Evolutionary conservation across 2,329 filamentous ascomycete genomes (phyloP).

Genomic region (Colletotrichum sp.): DNA sequence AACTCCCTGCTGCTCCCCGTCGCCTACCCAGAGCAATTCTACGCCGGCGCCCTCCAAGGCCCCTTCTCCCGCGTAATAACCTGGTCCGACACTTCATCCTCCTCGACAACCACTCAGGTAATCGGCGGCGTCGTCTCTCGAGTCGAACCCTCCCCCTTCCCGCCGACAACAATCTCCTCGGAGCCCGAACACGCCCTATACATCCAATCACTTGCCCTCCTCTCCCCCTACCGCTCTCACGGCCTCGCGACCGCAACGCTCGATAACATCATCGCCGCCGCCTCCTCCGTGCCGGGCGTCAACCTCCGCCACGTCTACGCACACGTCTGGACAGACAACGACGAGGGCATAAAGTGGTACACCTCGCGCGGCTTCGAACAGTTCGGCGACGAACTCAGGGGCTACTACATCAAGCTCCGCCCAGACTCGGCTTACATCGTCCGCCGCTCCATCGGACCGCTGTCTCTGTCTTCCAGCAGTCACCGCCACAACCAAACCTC

Average conservation of each 20-base stretch:
- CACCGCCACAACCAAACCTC: background rate
- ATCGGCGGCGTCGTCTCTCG: constrained; percentile 68
- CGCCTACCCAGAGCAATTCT: constrained; percentile 69
- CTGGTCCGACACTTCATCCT: constrained; percentile 50
- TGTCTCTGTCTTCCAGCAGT: background rate
- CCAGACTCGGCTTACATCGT: constrained; percentile 69
- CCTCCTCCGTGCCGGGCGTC: constrained; percentile 37
- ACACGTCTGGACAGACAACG: constrained; percentile 72
- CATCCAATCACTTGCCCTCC: constrained; percentile 67
- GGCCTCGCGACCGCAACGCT: constrained; percentile 65
- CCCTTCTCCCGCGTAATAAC: constrained; percentile 66
- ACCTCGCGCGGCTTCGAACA: constrained; percentile 59
- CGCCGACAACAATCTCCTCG: constrained; percentile 28
- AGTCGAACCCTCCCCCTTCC: constrained; percentile 53
- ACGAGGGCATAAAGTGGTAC: constrained; percentile 69
- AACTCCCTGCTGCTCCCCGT: constrained; percentile 70
- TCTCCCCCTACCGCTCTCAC: constrained; percentile 66
- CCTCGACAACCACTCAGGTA: constrained; percentile 38
- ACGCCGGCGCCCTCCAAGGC: constrained; percentile 55
- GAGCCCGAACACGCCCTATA: constrained; percentile 57
- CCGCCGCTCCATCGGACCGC: constrained; percentile 44
- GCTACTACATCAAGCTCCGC: constrained; percentile 67
- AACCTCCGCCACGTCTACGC: constrained; percentile 58
- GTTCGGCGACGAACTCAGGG: constrained; percentile 51
- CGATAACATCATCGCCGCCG: constrained; percentile 52